Percentiles rank a stretch among this genome's conserved stretches.
Evolutionary conservation across 192 early-diverging fungal genomes (phyloP).

Genomic region (Kappamyces sp.): DNA sequence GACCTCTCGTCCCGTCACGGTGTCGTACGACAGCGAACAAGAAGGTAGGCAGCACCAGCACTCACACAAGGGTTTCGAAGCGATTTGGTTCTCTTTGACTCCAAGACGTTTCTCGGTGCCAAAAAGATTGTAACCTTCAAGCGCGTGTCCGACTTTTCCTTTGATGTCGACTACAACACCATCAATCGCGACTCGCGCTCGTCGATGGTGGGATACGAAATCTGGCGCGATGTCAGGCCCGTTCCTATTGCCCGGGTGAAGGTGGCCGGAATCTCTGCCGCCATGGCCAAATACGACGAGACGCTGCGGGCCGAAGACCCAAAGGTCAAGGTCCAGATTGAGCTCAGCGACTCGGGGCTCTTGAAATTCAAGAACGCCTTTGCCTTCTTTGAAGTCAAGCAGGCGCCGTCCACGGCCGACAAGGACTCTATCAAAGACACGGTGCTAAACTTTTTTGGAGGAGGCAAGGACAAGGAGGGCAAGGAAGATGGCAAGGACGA

Average conservation of each 20-base stretch:
- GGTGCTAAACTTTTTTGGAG: slow-evolving; percentile 41
- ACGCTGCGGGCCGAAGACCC: slow-evolving; percentile 40
- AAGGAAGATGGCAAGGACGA: slow-evolving; percentile 30
- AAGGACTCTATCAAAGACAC: slow-evolving; percentile 24
- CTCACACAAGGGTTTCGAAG: slow-evolving; percentile 1
- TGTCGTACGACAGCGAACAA: slow-evolving; percentile 49
- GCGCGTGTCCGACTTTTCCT: slow-evolving; percentile 72
- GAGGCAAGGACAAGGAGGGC: slow-evolving; percentile 38
- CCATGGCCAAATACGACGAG: slow-evolving; percentile 60
- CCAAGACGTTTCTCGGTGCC: slow-evolving; percentile 64
- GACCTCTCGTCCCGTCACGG: slow-evolving; percentile 57
- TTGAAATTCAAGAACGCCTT: slow-evolving; percentile 61
- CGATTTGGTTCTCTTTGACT: slow-evolving; percentile 46
- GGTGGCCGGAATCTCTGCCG: slow-evolving; percentile 64
- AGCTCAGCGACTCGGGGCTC: slow-evolving; percentile 72
- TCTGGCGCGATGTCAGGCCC: not conserved
- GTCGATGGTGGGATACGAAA: not conserved
- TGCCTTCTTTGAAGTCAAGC: slow-evolving; percentile 49
- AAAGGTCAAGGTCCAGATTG: slow-evolving; percentile 79
- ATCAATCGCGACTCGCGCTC: slow-evolving; percentile 7
- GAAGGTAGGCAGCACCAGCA: slow-evolving; percentile 18
- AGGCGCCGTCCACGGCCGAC: slow-evolving; percentile 9
- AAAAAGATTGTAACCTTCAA: slow-evolving; percentile 85
- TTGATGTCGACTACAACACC: slow-evolving; percentile 57
- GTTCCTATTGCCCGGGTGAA: slow-evolving; percentile 55